Conservation (phyloP, 257 asterid genomes). For the Solanum lycopersicoides region DNA sequence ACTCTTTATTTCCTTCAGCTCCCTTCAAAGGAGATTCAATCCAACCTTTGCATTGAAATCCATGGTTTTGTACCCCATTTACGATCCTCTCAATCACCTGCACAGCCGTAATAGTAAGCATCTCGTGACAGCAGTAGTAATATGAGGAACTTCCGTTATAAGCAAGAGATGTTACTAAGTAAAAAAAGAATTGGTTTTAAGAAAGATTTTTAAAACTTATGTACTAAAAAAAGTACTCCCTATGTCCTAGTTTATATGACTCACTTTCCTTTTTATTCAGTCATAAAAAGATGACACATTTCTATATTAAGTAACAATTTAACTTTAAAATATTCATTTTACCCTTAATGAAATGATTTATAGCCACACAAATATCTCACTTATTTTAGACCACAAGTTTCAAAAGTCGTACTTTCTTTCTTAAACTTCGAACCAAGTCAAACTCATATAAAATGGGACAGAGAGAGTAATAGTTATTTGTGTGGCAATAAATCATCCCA, state of each 20-base stretch:
- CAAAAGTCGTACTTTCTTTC: background rate
- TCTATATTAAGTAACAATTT: background rate
- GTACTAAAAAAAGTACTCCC: background rate
- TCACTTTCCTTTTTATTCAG: background rate
- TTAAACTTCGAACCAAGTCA: background rate
- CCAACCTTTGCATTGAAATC: conserved; percentile 85
- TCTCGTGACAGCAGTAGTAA: background rate
- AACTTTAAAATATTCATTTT: background rate
- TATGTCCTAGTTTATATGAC: background rate
- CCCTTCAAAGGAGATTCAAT: conserved; percentile 90
- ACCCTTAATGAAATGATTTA: background rate
- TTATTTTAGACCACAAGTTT: background rate
- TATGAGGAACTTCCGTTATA: background rate
- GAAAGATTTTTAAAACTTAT: background rate
- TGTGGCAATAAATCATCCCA: background rate
- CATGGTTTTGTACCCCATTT: conserved; percentile 63
- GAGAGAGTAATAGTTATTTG: background rate
- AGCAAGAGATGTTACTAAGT: background rate
- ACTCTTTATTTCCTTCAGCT: conserved; percentile 93
- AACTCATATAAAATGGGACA: background rate
- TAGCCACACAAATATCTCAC: background rate
- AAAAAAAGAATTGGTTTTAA: background rate
- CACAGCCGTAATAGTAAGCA: background rate
- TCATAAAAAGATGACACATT: background rate
- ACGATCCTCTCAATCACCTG: conserved; percentile 76